Evolutionary conservation across 306 rosid genomes (phyloP), one percentile per base, ranked within the genome.

Genomic region (Vicia sativa): DNA sequence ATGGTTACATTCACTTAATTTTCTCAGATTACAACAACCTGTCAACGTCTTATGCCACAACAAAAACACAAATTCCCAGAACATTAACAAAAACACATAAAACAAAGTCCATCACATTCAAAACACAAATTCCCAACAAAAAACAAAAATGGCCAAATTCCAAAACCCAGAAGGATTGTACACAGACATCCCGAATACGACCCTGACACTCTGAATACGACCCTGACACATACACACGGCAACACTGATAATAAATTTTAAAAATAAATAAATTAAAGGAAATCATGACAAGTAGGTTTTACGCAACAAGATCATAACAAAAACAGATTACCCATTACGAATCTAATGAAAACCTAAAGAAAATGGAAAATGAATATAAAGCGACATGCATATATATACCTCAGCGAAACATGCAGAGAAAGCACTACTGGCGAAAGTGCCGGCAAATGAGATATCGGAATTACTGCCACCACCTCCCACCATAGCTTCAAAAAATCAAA

Each of bases 391-490:
- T 37, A 31, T 44, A 14, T 2, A 44, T 29, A 89, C 96, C 93
- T 89, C 96, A 0, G 96, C 96, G 38, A 83, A 71, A 70, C 87
- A 85, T 55, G 96, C 93, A 29, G 96, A 80, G 67, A 89, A 89
- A 70, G 93, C 93, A 65, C 96, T 85, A 65, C 87, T 74, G 50
- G 85, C 87, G 58, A 79, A 89, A 25, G 70, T 81, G 65, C 89
- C 89, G 21, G 86, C 93, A 28, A 89, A 81, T 4, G 96, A 89
- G 70, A 89, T 81, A 64, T 87, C 87, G 54, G 91, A 79, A 49
- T 84, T 89, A 64, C 82, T 42, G 49, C 70, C 81, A 70, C 72
- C 75, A 83, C 77, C 87, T 9, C 67, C 91, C 70, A 87, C 93
- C 93, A 89, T 87, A 42, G 74, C 66, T 71, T 70, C 67, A 3